A percentile compares a stretch with the other conserved stretches of the same genome.
Evolutionary conservation across 208 protist species (phyloP).

Genomic region (Leishmania major): DNA sequence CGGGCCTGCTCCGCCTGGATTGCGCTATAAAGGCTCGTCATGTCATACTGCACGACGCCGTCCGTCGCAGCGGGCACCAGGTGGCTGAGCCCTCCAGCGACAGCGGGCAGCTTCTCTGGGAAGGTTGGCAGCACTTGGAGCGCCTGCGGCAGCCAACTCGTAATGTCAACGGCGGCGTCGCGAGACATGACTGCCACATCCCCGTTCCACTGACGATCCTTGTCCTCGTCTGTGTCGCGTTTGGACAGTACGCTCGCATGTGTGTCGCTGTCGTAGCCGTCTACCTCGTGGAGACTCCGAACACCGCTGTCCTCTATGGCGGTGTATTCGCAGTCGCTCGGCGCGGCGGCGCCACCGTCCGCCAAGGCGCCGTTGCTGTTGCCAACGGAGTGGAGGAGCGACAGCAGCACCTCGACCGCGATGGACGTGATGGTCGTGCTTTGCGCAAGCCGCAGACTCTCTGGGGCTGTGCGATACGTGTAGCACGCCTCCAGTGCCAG

Average conservation of each 20-base stretch:
- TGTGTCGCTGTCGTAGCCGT: not conserved
- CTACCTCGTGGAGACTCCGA: not conserved
- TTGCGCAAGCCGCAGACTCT: conserved; percentile 38
- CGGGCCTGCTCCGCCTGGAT: conserved; percentile 50
- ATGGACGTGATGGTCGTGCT: conserved; percentile 44
- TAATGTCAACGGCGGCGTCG: conserved; percentile 41
- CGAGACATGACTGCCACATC: conserved; percentile 21
- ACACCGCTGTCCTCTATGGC: conserved; percentile 4
- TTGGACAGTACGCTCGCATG: not conserved
- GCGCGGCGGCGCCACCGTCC: not conserved
- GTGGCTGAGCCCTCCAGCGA: conserved; percentile 48
- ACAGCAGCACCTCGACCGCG: conserved; percentile 42
- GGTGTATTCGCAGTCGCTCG: not conserved
- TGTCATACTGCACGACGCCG: conserved; percentile 75
- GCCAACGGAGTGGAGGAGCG: conserved; percentile 42
- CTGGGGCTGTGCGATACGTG: conserved; percentile 36
- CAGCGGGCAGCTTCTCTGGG: conserved; percentile 38
- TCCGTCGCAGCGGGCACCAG: conserved; percentile 51
- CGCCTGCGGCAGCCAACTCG: conserved; percentile 64
- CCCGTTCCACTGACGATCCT: not conserved
- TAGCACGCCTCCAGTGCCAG: conserved; percentile 74
- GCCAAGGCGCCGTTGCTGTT: not conserved
- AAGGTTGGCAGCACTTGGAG: conserved; percentile 61
- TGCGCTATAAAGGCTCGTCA: conserved; percentile 54
- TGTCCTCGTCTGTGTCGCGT: not conserved